phyloP scores from a whole-genome alignment of 2,329 filamentous ascomycete genomes.

The Ceratocystis eucalypticola region DNA sequence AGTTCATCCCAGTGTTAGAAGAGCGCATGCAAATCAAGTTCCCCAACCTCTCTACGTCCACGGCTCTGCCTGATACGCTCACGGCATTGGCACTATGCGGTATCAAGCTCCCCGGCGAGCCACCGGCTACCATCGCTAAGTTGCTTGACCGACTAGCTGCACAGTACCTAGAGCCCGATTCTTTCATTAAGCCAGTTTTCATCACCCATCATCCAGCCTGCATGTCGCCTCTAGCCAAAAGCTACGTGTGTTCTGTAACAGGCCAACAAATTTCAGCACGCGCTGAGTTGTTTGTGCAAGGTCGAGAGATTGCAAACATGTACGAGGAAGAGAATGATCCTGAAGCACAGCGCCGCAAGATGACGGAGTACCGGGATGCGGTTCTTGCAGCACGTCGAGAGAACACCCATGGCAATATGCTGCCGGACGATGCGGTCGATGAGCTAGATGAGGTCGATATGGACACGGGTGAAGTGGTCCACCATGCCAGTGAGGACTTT shows the following conservation, averaged over 20 bases:
- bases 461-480: constrained; percentile 19
- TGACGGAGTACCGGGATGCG: constrained; percentile 41
- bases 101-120: constrained; percentile 51
- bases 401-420: constrained; percentile 23
- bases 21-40: constrained; percentile 48
- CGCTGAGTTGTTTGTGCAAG: constrained; percentile 70
- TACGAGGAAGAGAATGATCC: constrained; percentile 98
- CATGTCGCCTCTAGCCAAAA: constrained; percentile 85
- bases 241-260: constrained; percentile 55
- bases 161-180: constrained; percentile 65
- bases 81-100: constrained; percentile 42
- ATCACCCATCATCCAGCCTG: constrained; percentile 81
- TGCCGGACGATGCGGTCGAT: constrained; percentile 22
- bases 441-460: constrained; percentile 29
- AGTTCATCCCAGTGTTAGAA: constrained; percentile 74
- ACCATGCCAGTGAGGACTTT: constrained; percentile 2
- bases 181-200: constrained; percentile 56
- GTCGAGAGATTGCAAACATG: constrained; percentile 81
- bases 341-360: constrained; percentile 71
- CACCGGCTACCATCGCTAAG: constrained; percentile 43
- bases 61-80: constrained; percentile 46
- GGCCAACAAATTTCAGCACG: constrained; percentile 65
- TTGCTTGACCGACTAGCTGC: constrained; percentile 71
- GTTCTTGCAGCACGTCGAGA: constrained; percentile 19
- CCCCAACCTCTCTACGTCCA: constrained; percentile 44